A percentile compares a stretch with the other conserved stretches of the same genome.
These are phyloP conservation scores for Breynia disticha DNA, from an alignment of 441 rosid species.

Conservation along the genomic window DNA sequence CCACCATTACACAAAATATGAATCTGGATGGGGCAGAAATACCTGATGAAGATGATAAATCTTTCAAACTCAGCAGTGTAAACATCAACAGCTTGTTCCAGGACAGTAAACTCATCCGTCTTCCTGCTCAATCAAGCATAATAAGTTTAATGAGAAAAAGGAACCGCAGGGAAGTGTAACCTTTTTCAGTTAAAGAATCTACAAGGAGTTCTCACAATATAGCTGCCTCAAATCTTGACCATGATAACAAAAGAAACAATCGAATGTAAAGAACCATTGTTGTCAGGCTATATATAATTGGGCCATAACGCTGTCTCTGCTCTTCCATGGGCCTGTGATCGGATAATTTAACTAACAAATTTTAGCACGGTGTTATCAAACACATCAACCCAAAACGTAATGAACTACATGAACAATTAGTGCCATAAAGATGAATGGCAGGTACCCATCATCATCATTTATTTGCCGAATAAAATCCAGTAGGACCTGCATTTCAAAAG, in stretches of 20 bases:
- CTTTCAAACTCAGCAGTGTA: conserved; percentile 73
- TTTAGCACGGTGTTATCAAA: conserved; percentile 5
- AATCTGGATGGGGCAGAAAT: conserved; percentile 18
- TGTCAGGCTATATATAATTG: conserved; percentile 83
- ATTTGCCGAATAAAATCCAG: conserved; percentile 87
- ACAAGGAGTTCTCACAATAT: conserved; percentile 48
- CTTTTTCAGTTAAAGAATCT: background rate
- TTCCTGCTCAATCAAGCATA: conserved; percentile 33
- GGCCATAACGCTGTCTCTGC: conserved; percentile 93
- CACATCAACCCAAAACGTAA: background rate
- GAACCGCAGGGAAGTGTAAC: conserved; percentile 18
- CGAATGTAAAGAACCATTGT: conserved; percentile 50
- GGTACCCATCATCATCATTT: conserved; percentile 96
- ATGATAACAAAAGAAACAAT: conserved; percentile 50
- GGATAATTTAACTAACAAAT: conserved; percentile 13
- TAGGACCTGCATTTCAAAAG: conserved; percentile 57
- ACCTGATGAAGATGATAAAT: conserved; percentile 77
- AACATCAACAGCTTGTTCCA: conserved; percentile 66
- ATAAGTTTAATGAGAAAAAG: conserved; percentile 17
- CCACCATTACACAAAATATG: background rate
- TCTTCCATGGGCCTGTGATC: conserved; percentile 93
- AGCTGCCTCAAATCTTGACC: conserved; percentile 52
- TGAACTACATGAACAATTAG: conserved; percentile 1
- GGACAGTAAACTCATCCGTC: conserved; percentile 37
- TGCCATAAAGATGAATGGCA: conserved; percentile 12